A percentile compares a stretch with the other conserved stretches of the same genome.
Evolutionary conservation across 176 grass and related monocot genomes (phyloP).

Genomic region (Juncus effusus): DNA sequence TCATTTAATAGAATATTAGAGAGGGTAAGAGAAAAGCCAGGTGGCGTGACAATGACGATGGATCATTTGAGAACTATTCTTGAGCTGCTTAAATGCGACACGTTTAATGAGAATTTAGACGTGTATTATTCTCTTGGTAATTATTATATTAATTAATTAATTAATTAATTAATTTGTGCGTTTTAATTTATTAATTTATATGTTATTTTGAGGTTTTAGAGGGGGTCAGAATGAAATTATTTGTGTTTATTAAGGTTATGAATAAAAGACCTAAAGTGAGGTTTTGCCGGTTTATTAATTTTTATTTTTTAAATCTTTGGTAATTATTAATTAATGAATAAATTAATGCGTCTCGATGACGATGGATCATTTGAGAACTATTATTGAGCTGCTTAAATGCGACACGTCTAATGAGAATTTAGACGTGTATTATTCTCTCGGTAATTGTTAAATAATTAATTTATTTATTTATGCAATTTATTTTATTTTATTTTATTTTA

Average conservation of each 20-base stretch:
- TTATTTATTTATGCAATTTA: constrained; percentile 13
- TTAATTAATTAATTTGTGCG: constrained; percentile 9
- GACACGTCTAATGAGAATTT: constrained; percentile 34
- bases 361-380: constrained; percentile 53
- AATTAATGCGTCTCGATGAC: constrained; percentile 55
- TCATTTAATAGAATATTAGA: constrained; percentile 66
- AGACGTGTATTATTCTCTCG: constrained; percentile 46
- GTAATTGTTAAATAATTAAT: constrained; percentile 35
- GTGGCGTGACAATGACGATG: constrained; percentile 66
- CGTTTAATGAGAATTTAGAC: constrained; percentile 37
- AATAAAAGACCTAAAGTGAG: not conserved
- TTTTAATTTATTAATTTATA: not conserved
- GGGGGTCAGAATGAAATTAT: not conserved
- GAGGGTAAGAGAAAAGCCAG: constrained; percentile 62
- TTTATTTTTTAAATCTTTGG: no score
- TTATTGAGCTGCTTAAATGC: constrained; percentile 60
- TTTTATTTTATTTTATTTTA: constrained; percentile 2
- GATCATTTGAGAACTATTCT: constrained; percentile 64
- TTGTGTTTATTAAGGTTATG: constrained; percentile 13
- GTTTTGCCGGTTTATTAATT: not conserved
- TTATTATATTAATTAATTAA: constrained; percentile 4
- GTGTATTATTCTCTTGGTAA: constrained; percentile 58
- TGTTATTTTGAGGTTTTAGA: not conserved
- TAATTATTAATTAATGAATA: no score
- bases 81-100: constrained; percentile 49